Conservation (phyloP, 2,329 filamentous ascomycete genomes). For the Juglanconis sp. region DNA sequence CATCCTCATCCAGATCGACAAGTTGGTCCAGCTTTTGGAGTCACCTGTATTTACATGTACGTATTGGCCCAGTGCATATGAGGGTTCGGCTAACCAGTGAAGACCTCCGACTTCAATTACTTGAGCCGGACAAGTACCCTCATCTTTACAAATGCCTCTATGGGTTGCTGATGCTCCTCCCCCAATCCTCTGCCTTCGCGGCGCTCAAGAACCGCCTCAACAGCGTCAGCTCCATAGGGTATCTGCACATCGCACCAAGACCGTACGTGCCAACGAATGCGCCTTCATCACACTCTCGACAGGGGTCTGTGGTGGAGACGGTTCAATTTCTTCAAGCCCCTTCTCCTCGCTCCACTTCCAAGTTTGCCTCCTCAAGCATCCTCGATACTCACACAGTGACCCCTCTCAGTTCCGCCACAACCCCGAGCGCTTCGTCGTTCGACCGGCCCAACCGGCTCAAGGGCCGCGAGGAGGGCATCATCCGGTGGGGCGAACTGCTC, state of each 20-base stretch:
- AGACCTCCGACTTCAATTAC: conserved; percentile 90
- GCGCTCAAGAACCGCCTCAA: conserved; percentile 95
- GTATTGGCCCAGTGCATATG: conserved; percentile 26
- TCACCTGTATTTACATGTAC: conserved; percentile 96
- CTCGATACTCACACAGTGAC: conserved; percentile 33
- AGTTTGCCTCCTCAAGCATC: background rate
- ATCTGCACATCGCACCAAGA: conserved; percentile 78
- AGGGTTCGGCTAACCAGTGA: background rate
- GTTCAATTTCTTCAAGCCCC: conserved; percentile 24
- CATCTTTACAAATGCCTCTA: conserved; percentile 98
- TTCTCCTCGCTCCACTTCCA: conserved; percentile 20
- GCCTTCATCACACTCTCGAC: conserved; percentile 29
- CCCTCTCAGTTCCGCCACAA: conserved; percentile 40
- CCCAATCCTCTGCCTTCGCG: conserved; percentile 94
- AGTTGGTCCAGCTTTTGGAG: conserved; percentile 92
- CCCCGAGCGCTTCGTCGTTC: conserved; percentile 54
- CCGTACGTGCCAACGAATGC: conserved; percentile 56
- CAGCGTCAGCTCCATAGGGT: conserved; percentile 94
- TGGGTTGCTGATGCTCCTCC: conserved; percentile 94
- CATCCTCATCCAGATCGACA: conserved; percentile 97
- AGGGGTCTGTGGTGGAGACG: conserved; percentile 32
- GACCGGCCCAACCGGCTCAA: conserved; percentile 77
- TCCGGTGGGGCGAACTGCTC: conserved; percentile 87
- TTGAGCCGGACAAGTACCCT: conserved; percentile 92
- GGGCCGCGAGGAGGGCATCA: conserved; percentile 75